Evolutionary conservation across 345 rosid genomes (phyloP).

Genomic region (Aquilaria malaccensis): DNA sequence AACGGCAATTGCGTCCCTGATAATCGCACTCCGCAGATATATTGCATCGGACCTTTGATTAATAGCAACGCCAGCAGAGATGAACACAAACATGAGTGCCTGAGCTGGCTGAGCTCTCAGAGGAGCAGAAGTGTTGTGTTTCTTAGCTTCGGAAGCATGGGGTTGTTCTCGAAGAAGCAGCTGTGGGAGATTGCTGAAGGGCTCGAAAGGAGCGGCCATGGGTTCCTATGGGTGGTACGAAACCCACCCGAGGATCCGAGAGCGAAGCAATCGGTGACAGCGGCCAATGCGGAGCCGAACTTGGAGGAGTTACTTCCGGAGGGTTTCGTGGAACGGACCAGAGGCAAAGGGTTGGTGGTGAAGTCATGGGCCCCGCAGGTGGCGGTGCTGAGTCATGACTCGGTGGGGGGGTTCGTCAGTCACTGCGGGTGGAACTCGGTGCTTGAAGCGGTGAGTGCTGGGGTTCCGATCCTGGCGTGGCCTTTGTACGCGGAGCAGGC

Average conservation of each 20-base stretch:
- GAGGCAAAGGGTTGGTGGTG: slow-evolving; percentile 14
- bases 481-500: slow-evolving; percentile 41
- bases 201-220: slow-evolving; percentile 37
- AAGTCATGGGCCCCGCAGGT: slow-evolving; percentile 24
- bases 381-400: slow-evolving; percentile 12
- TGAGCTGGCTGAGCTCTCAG: slow-evolving; percentile 47
- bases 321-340: slow-evolving; percentile 30
- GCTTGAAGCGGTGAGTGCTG: slow-evolving; percentile 25
- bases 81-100: slow-evolving; percentile 14
- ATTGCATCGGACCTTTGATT: slow-evolving; percentile 55
- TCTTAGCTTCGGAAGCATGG: slow-evolving; percentile 55
- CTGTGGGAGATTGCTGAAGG: slow-evolving; percentile 39
- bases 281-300: slow-evolving; percentile 15
- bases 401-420: slow-evolving; percentile 22
- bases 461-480: slow-evolving; percentile 49
- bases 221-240: slow-evolving; percentile 54
- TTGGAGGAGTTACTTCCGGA: slow-evolving; percentile 28
- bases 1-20: slow-evolving; percentile 39
- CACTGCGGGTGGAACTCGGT: slow-evolving; percentile 28
- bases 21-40: slow-evolving; percentile 28
- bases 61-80: slow-evolving; percentile 1
- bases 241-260: slow-evolving; percentile 21
- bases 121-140: slow-evolving; percentile 37
- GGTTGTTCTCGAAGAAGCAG: slow-evolving; percentile 33
- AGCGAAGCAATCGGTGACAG: slow-evolving; percentile 8